These are phyloP conservation scores for Dendrobium chrysotoxum DNA, from an alignment of 106 monocot species.

Conservation along the genomic window DNA sequence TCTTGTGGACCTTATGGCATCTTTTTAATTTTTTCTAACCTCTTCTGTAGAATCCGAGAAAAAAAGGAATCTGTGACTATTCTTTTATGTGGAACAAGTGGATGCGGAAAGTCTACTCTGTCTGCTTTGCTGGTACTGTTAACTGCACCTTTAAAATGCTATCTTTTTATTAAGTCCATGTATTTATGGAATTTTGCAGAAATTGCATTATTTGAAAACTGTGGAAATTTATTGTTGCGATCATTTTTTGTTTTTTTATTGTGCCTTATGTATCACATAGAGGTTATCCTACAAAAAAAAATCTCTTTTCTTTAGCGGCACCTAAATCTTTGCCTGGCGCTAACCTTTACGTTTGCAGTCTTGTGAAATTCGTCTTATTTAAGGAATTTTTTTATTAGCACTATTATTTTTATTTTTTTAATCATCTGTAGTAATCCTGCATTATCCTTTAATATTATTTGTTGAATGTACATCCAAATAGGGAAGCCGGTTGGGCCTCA, in stretches of 20 bases:
- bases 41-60: conserved; percentile 60
- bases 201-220: background rate
- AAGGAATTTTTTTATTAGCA: background rate
- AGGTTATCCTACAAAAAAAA: background rate
- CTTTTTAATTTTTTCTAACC: background rate
- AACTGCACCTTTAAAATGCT: background rate
- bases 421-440: background rate
- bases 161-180: background rate
- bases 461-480: conserved; percentile 18
- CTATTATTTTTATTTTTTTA: background rate
- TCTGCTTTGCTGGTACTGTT: conserved; percentile 75
- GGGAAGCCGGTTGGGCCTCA: conserved; percentile 88
- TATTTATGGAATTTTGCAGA: background rate
- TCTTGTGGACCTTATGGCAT: too few species aligned
- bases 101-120: conserved; percentile 91
- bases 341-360: background rate
- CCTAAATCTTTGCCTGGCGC: background rate
- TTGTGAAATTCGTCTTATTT: background rate
- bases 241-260: background rate
- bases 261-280: background rate
- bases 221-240: background rate
- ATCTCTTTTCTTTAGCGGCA: background rate
- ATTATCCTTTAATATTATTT: background rate
- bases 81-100: conserved; percentile 87
- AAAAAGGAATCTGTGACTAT: conserved; percentile 80